Conservation (phyloP, 2,329 filamentous ascomycete genomes). For the Fusarium coffeatum region DNA sequence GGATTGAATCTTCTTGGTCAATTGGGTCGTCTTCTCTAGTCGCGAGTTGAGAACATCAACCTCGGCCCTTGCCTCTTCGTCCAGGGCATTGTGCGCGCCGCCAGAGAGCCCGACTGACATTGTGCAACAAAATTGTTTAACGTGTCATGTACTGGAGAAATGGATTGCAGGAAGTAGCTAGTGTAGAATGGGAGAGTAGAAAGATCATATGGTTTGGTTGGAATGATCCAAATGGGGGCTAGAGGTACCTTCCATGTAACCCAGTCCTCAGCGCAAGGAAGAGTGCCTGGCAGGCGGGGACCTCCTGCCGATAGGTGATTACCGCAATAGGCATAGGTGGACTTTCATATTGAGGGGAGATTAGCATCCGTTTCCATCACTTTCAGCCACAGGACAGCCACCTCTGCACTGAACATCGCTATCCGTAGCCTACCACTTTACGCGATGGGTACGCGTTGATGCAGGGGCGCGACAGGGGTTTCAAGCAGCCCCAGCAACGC, state of each 20-base stretch:
- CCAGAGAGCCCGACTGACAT: slow-evolving; percentile 66
- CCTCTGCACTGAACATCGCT: not conserved
- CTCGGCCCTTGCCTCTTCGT: slow-evolving; percentile 76
- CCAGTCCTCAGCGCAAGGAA: not conserved
- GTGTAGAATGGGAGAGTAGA: not conserved
- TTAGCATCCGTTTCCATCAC: not conserved
- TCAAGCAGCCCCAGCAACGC: slow-evolving; percentile 32
- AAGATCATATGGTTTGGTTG: slow-evolving; percentile 7
- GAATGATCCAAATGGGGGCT: slow-evolving; percentile 10
- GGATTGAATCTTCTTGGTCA: slow-evolving; percentile 95
- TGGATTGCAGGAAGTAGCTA: not conserved
- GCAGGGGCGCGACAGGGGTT: slow-evolving; percentile 31
- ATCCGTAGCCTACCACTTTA: slow-evolving; percentile 46
- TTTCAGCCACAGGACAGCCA: slow-evolving; percentile 20
- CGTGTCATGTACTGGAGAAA: not conserved
- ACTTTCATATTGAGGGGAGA: slow-evolving; percentile 11
- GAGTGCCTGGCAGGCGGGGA: slow-evolving; percentile 4
- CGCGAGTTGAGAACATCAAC: slow-evolving; percentile 77
- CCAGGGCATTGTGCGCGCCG: slow-evolving; percentile 62
- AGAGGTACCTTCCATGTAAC: not conserved
- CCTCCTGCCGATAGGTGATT: slow-evolving; percentile 26
- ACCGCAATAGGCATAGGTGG: slow-evolving; percentile 10
- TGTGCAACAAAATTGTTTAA: not conserved
- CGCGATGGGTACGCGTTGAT: slow-evolving; percentile 42
- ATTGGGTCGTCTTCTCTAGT: slow-evolving; percentile 89